phyloP scores from a whole-genome alignment of 495 filamentous ascomycete genomes.

The Trypethelium eluteriae region DNA sequence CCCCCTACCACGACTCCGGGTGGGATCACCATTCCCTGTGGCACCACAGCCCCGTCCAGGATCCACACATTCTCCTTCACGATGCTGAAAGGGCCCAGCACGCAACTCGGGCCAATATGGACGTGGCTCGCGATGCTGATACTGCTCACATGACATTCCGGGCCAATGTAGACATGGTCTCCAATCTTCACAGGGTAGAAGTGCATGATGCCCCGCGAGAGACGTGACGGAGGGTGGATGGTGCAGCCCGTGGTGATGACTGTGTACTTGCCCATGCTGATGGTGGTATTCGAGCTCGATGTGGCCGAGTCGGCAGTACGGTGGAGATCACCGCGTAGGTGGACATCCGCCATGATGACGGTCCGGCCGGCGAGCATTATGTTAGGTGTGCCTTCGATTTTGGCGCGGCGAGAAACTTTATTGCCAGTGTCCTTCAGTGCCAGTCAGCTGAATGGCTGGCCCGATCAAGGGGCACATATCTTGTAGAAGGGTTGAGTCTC shows the following conservation, averaged over 20 bases:
- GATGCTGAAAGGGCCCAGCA: constrained; percentile 76
- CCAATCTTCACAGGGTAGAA: constrained; percentile 85
- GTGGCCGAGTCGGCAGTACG: constrained; percentile 28
- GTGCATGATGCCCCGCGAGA: constrained; percentile 53
- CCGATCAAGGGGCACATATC: too few relatives aligned
- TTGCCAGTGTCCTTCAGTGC: constrained; percentile 78
- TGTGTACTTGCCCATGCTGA: constrained; percentile 61
- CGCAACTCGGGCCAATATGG: constrained; percentile 63
- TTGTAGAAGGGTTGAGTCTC: too few relatives aligned
- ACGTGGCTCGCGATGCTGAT: constrained; percentile 51
- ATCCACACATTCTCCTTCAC: constrained; percentile 85
- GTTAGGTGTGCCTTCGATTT: constrained; percentile 88
- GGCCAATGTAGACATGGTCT: constrained; percentile 83
- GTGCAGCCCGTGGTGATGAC: constrained; percentile 67
- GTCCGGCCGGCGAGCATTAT: constrained; percentile 96
- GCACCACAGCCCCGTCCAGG: constrained; percentile 72
- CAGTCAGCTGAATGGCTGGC: neutral
- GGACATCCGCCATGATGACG: constrained; percentile 83
- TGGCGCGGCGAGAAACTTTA: constrained; percentile 87
- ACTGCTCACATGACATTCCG: constrained; percentile 35
- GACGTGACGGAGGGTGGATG: constrained; percentile 66
- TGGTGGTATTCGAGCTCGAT: constrained; percentile 48
- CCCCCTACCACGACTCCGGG: constrained; percentile 81
- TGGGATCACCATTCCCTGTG: constrained; percentile 82
- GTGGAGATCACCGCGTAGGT: constrained; percentile 84